Percentiles rank a stretch among this genome's conserved stretches.
Conservation (phyloP, 805 yeast species). For the Sungouiella blattae region DNA sequence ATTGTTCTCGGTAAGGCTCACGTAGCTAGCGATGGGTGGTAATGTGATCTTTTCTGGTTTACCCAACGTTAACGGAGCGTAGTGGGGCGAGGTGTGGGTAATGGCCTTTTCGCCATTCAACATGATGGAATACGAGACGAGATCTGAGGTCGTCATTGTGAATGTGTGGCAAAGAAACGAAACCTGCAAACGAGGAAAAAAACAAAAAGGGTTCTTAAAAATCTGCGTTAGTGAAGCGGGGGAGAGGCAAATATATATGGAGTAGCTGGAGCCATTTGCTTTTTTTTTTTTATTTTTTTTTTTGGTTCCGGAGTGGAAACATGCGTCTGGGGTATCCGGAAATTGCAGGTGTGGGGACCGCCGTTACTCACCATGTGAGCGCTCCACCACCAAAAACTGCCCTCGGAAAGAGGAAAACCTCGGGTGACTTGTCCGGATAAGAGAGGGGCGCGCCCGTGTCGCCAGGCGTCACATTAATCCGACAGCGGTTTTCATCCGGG, state of each 20-base stretch:
- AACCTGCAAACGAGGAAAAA: too few relatives aligned
- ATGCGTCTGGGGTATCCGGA: conserved; percentile 20
- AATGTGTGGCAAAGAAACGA: too few relatives aligned
- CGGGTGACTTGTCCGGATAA: conserved; percentile 10
- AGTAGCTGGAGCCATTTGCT: too few relatives aligned
- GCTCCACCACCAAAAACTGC: too few relatives aligned
- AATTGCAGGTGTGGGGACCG: conserved; percentile 3
- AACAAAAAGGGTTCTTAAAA: too few relatives aligned
- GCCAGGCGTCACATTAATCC: conserved; percentile 4
- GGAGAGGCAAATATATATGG: conserved; percentile 1
- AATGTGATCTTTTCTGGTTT: conserved; percentile 7
- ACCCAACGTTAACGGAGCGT: conserved; percentile 9
- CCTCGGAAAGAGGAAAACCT: conserved; percentile 3
- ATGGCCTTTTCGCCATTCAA: conserved; percentile 21
- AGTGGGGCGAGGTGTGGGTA: conserved; percentile 14
- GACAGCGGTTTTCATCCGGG: conserved; percentile 7
- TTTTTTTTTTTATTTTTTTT: too few relatives aligned
- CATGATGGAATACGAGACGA: conserved; percentile 40
- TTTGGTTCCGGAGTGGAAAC: conserved; percentile 11
- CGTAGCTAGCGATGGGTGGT: conserved; percentile 14
- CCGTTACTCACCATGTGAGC: neutral
- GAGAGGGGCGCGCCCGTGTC: conserved; percentile 2
- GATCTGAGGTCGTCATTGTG: conserved; percentile 30
- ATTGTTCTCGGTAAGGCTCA: conserved; percentile 18
- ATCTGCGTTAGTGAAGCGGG: neutral